Evolutionary conservation across 208 protist genomes (phyloP).

Genomic region (Angomonas deanei): DNA sequence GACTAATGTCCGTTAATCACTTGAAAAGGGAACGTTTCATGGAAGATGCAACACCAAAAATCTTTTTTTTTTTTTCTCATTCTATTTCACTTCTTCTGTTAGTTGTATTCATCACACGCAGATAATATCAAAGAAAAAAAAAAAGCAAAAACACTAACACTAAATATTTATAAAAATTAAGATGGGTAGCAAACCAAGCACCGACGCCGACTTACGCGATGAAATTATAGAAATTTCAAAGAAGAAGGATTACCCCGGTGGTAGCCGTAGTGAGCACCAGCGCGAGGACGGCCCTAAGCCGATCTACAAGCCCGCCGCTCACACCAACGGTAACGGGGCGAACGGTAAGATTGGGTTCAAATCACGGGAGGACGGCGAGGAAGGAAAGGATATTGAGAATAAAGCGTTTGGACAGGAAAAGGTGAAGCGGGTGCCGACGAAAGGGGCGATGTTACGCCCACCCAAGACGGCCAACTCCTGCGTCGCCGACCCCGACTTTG

Average conservation of each 20-base stretch:
- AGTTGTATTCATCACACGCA: not conserved
- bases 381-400: slow-evolving; percentile 14
- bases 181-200: slow-evolving; percentile 24
- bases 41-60: no score
- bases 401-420: slow-evolving; percentile 28
- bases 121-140: not conserved
- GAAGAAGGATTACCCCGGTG: not conserved
- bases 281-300: not conserved
- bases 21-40: no score
- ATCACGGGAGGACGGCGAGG: not conserved
- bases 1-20: no score
- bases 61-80: not conserved
- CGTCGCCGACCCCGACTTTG: slow-evolving; percentile 30
- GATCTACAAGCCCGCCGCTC: not conserved
- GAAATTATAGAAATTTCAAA: not conserved
- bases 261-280: not conserved
- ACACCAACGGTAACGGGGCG: no score
- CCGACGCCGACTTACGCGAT: not conserved
- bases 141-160: not conserved
- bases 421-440: slow-evolving; percentile 38
- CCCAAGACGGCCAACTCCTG: slow-evolving; percentile 26
- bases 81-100: not conserved
- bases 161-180: not conserved
- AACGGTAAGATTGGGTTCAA: not conserved
- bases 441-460: slow-evolving; percentile 33